Evolutionary conservation across 2,329 filamentous ascomycete genomes (phyloP).

Genomic region (Diaporthe amygdali): DNA sequence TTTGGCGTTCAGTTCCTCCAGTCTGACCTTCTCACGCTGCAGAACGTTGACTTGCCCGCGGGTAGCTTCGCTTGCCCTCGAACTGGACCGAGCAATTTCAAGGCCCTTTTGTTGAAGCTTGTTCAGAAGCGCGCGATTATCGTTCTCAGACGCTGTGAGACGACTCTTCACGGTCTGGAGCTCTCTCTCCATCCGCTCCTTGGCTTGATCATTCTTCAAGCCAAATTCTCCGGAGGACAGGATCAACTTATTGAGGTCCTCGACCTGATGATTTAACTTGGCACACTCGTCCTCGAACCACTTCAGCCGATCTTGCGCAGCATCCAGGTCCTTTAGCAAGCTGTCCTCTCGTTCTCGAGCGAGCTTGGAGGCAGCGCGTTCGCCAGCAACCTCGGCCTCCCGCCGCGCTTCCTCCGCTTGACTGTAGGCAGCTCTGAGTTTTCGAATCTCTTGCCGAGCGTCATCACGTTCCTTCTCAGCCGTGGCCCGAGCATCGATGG

Average conservation of each 20-base stretch:
- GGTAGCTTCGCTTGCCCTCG: slow-evolving; percentile 82
- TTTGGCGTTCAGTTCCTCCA: slow-evolving; percentile 82
- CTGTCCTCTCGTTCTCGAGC: slow-evolving; percentile 82
- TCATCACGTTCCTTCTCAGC: slow-evolving; percentile 91
- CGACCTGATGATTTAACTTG: slow-evolving; percentile 78
- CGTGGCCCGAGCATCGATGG: slow-evolving; percentile 78
- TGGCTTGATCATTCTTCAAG: slow-evolving; percentile 88
- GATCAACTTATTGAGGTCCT: slow-evolving; percentile 85
- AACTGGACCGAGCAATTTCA: slow-evolving; percentile 90
- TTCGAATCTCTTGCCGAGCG: slow-evolving; percentile 83
- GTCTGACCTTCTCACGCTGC: slow-evolving; percentile 80
- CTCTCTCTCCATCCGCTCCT: slow-evolving; percentile 90
- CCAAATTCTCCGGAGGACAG: slow-evolving; percentile 89
- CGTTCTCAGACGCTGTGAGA: slow-evolving; percentile 90
- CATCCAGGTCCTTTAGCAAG: slow-evolving; percentile 80
- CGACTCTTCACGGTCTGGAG: slow-evolving; percentile 90
- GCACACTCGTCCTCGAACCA: slow-evolving; percentile 82
- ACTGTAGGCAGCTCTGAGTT: slow-evolving; percentile 80
- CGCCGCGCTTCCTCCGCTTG: slow-evolving; percentile 85
- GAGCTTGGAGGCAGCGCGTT: slow-evolving; percentile 77
- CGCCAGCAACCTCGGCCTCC: slow-evolving; percentile 80
- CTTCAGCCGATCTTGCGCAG: slow-evolving; percentile 75
- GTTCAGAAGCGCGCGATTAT: slow-evolving; percentile 93
- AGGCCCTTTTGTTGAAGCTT: slow-evolving; percentile 97
- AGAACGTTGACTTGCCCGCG: slow-evolving; percentile 77